Evolutionary conservation across 2,329 filamentous ascomycete species (phyloP).

Genomic region (Calycina herbarum): DNA sequence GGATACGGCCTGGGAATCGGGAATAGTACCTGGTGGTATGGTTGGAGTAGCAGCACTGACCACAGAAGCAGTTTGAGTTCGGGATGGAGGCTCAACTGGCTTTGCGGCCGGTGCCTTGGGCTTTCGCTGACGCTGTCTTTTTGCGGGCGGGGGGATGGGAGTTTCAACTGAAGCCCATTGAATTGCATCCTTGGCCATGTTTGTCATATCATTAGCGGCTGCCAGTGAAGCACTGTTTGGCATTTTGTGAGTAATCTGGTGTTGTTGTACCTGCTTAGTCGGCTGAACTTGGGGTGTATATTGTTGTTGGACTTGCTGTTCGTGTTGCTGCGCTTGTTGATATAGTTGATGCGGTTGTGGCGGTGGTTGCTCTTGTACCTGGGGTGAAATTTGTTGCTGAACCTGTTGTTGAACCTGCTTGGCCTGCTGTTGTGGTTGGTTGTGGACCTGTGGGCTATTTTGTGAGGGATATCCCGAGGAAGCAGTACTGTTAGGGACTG

Average conservation of each 20-base stretch:
- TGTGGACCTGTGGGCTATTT: slow-evolving; percentile 7
- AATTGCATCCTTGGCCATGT: slow-evolving; percentile 27
- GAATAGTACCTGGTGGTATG: slow-evolving; percentile 32
- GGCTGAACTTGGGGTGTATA: neutral
- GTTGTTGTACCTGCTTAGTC: slow-evolving; percentile 10
- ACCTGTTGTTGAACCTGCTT: slow-evolving; percentile 8
- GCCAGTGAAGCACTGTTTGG: slow-evolving; percentile 9
- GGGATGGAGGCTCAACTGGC: slow-evolving; percentile 27
- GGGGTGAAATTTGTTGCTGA: slow-evolving; percentile 10
- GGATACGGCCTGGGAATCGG: slow-evolving; percentile 31
- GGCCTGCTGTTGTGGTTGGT: neutral
- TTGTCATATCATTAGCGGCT: slow-evolving; percentile 18
- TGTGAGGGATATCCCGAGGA: slow-evolving; percentile 4
- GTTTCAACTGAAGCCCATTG: slow-evolving; percentile 34
- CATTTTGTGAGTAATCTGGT: slow-evolving; percentile 9
- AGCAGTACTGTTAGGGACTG: slow-evolving; percentile 10
- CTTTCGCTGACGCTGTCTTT: slow-evolving; percentile 43
- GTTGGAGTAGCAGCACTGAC: slow-evolving; percentile 34
- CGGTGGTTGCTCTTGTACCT: slow-evolving; percentile 4
- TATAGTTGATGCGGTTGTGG: slow-evolving; percentile 4
- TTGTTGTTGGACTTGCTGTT: slow-evolving; percentile 15
- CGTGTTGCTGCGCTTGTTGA: slow-evolving; percentile 14
- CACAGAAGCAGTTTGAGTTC: slow-evolving; percentile 31
- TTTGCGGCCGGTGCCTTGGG: slow-evolving; percentile 34
- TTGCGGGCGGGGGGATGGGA: slow-evolving; percentile 37